Percentiles rank a stretch among this genome's conserved stretches.
Evolutionary conservation across 2,329 filamentous ascomycete genomes (phyloP).

Genomic region (Neofusicoccum laricinum): DNA sequence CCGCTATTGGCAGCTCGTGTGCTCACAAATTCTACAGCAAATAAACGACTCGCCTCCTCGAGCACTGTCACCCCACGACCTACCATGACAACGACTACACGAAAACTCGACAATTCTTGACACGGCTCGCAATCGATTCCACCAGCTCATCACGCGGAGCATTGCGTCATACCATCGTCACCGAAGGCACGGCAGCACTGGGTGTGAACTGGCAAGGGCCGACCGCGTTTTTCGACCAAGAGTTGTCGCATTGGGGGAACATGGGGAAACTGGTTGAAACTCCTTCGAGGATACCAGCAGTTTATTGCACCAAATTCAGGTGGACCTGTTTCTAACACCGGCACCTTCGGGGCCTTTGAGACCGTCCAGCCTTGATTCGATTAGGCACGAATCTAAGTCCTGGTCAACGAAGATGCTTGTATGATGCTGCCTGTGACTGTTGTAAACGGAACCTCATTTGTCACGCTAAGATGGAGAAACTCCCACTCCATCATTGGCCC

Average conservation of each 20-base stretch:
- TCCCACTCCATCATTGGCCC: slow-evolving; percentile 14
- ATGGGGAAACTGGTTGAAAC: slow-evolving; percentile 17
- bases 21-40: slow-evolving; percentile 35
- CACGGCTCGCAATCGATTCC: neutral
- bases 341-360: slow-evolving; percentile 13
- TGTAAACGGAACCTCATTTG: slow-evolving; percentile 16
- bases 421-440: neutral
- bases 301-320: slow-evolving; percentile 5
- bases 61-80: slow-evolving; percentile 30
- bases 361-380: slow-evolving; percentile 4
- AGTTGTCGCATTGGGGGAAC: neutral
- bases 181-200: slow-evolving; percentile 6
- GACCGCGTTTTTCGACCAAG: neutral
- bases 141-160: neutral
- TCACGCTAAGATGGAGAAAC: slow-evolving; percentile 12
- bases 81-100: slow-evolving; percentile 21
- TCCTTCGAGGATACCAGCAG: slow-evolving; percentile 12
- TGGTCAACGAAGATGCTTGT: neutral
- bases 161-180: slow-evolving; percentile 17
- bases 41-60: slow-evolving; percentile 46
- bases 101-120: neutral
- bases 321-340: slow-evolving; percentile 16
- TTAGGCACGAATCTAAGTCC: slow-evolving; percentile 15
- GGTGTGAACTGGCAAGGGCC: neutral
- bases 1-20: neutral